Conservation (phyloP, 495 filamentous ascomycete species). For the Podospora bellae-mahoneyi region DNA sequence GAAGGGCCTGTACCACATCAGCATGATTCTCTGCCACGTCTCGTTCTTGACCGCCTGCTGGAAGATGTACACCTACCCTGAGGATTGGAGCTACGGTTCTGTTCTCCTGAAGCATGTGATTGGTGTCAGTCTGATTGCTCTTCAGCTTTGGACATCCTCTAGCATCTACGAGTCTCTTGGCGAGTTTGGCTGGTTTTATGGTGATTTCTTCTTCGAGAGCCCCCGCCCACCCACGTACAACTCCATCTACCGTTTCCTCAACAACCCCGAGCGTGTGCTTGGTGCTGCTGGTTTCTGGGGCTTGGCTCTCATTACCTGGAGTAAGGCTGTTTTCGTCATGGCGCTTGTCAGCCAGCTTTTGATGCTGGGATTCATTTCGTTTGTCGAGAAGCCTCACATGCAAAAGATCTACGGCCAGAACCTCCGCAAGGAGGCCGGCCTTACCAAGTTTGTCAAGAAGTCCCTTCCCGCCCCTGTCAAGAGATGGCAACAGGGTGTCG, state of each 20-base stretch:
- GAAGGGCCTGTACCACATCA: constrained; percentile 94
- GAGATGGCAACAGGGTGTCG: constrained; percentile 74
- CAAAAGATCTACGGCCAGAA: constrained; percentile 90
- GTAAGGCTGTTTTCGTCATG: constrained; percentile 73
- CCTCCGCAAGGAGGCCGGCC: constrained; percentile 80
- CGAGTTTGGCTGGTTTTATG: constrained; percentile 99
- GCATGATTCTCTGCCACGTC: constrained; percentile 81
- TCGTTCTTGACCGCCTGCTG: constrained; percentile 88
- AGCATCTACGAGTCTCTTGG: constrained; percentile 96
- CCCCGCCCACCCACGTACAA: constrained; percentile 86
- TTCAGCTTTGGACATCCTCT: constrained; percentile 89
- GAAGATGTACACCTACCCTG: constrained; percentile 90
- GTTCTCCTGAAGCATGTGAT: constrained; percentile 82
- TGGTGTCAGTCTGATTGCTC: constrained; percentile 71
- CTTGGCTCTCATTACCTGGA: constrained; percentile 86
- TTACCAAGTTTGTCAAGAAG: constrained; percentile 84
- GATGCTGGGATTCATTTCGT: constrained; percentile 82
- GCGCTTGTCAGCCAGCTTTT: constrained; percentile 82
- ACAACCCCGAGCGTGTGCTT: constrained; percentile 93
- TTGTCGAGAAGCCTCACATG: constrained; percentile 96
- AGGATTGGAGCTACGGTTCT: constrained; percentile 79
- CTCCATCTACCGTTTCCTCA: constrained; percentile 95
- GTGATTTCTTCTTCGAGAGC: constrained; percentile 94
- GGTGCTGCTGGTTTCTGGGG: constrained; percentile 97
- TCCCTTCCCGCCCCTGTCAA: constrained; percentile 77